phyloP scores from a whole-genome alignment of 2,329 filamentous ascomycete species.

The Curvularia spicifera region DNA sequence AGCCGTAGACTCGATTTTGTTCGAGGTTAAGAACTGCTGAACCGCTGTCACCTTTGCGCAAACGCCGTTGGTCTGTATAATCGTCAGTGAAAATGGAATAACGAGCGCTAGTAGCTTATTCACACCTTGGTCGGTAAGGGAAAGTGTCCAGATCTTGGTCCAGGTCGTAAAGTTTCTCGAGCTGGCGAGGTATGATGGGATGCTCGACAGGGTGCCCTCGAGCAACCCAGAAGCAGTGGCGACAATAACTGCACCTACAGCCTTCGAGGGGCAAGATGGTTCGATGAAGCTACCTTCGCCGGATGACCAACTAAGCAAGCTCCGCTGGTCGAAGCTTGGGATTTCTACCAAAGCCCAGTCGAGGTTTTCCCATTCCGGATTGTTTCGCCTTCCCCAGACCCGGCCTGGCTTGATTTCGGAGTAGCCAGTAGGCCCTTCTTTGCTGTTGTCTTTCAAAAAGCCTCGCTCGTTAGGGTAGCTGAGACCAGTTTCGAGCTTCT shows the following conservation, averaged over 20 bases:
- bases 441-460: conserved; percentile 1
- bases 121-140: not conserved
- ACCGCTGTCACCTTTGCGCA: conserved; percentile 1
- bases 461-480: not conserved
- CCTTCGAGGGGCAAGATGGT: not conserved
- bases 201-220: not conserved
- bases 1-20: not conserved
- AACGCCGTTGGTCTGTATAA: not conserved
- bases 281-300: not conserved
- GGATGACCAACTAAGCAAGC: too few species aligned
- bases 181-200: not conserved
- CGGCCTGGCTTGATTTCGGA: not conserved
- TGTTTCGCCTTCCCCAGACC: not conserved
- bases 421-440: not conserved
- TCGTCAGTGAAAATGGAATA: not conserved
- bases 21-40: not conserved
- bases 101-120: not conserved
- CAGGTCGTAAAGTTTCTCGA: not conserved
- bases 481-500: not conserved
- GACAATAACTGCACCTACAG: not conserved
- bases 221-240: not conserved
- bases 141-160: not conserved
- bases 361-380: not conserved
- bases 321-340: too few species aligned
- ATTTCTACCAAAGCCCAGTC: conserved; percentile 3